Conservation (phyloP, 306 rosid genomes). For the Castanopsis chinensis region DNA sequence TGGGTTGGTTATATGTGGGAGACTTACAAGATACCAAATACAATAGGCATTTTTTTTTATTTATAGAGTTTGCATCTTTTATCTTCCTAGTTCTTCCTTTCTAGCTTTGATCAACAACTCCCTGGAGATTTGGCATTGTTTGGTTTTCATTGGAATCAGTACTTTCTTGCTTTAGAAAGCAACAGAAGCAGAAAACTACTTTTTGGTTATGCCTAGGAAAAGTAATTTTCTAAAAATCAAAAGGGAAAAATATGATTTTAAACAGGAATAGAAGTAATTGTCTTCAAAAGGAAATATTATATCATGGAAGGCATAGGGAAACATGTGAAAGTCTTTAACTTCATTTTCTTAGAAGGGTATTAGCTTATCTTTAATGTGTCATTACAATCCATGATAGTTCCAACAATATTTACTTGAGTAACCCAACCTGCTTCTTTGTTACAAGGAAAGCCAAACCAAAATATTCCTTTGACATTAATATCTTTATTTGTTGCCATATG, state of each 20-base stretch:
- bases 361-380: not conserved
- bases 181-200: not conserved
- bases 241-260: not conserved
- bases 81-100: not conserved
- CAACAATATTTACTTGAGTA: not conserved
- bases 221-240: not conserved
- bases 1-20: not conserved
- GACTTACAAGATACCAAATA: not conserved
- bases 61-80: not conserved
- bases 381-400: not conserved
- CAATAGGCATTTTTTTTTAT: not conserved
- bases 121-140: not conserved
- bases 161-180: not conserved
- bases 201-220: not conserved
- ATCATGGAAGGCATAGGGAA: no score
- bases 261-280: not conserved
- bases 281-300: not conserved
- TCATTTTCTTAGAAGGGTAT: not conserved
- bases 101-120: not conserved
- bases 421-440: no score
- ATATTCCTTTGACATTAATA: not conserved
- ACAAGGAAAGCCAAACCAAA: not conserved
- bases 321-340: no score
- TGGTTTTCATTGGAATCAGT: not conserved
- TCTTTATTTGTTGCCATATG: not conserved